phyloP scores from a whole-genome alignment of 306 rosid species.

The Cucumis melo region DNA sequence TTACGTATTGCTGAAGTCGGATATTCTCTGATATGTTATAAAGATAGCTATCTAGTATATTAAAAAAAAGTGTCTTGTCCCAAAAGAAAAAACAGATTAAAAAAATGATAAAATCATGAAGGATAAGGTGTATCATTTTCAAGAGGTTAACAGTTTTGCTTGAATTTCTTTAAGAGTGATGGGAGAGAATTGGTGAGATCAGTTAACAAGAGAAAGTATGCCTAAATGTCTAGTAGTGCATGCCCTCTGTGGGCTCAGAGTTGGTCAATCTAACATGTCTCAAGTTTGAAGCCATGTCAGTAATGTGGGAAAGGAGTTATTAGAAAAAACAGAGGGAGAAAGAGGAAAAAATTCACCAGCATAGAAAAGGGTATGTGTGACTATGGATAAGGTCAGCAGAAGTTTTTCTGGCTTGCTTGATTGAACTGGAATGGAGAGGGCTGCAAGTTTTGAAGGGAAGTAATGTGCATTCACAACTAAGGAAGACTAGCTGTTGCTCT shows the following conservation, averaged over 20 bases:
- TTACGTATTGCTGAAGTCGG: slow-evolving; percentile 27
- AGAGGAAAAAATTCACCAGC: background rate
- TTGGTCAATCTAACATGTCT: background rate
- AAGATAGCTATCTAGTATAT: slow-evolving; percentile 12
- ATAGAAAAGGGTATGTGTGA: background rate
- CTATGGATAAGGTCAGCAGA: slow-evolving; percentile 1
- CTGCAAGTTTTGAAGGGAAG: slow-evolving; percentile 1
- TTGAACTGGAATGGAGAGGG: slow-evolving; percentile 1
- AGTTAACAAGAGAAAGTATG: background rate
- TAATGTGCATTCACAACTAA: slow-evolving; percentile 3
- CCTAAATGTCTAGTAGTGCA: background rate
- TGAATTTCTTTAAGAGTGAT: slow-evolving; percentile 6
- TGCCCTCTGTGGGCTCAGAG: background rate
- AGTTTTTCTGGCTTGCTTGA: slow-evolving; percentile 2
- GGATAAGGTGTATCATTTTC: background rate
- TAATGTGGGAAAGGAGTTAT: background rate
- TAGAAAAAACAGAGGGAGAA: background rate
- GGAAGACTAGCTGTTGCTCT: slow-evolving; percentile 5
- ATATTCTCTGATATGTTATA: slow-evolving; percentile 15
- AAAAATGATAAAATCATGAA: slow-evolving; percentile 5
- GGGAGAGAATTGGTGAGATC: background rate
- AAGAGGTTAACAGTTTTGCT: background rate
- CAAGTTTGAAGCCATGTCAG: background rate
- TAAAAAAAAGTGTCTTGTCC: background rate
- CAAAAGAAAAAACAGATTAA: slow-evolving; percentile 3